Percentiles rank a stretch among this genome's conserved stretches.
Conservation (phyloP, 1,139 yeast genomes). For the Saccharomycopsis phalli region DNA sequence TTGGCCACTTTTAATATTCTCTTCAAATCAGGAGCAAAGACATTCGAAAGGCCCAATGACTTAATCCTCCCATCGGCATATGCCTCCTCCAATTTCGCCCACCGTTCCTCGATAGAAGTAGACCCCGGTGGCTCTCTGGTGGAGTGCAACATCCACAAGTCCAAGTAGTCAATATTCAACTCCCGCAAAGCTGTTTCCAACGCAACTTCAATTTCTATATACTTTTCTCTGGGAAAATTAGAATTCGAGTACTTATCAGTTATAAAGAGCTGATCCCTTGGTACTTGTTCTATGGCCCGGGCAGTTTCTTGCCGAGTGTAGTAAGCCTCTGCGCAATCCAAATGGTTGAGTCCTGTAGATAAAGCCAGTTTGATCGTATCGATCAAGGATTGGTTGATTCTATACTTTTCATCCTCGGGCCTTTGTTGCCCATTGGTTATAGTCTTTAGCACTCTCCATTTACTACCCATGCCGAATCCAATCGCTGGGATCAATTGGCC, state of each 20-base stretch:
- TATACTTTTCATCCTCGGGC: background rate
- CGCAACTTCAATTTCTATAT: conserved; percentile 23
- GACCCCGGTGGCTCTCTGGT: conserved; percentile 28
- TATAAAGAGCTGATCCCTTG: conserved; percentile 34
- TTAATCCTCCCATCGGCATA: conserved; percentile 28
- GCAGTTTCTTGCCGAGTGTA: conserved; percentile 48
- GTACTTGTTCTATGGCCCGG: conserved; percentile 28
- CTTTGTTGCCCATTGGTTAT: background rate
- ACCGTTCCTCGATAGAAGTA: conserved; percentile 28
- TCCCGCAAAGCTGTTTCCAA: conserved; percentile 31
- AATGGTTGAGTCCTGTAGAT: conserved; percentile 38
- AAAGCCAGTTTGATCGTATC: conserved; percentile 38
- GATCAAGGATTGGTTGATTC: conserved; percentile 25
- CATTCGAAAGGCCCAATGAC: conserved; percentile 44
- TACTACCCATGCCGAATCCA: conserved; percentile 52
- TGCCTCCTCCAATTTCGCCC: conserved; percentile 30
- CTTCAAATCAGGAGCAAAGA: conserved; percentile 32
- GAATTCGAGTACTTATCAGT: conserved; percentile 32
- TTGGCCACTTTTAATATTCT: conserved; percentile 29
- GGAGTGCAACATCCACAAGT: conserved; percentile 42
- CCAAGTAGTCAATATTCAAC: conserved; percentile 37
- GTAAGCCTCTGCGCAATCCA: conserved; percentile 51
- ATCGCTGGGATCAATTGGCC: conserved; percentile 31
- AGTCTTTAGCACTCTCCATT: conserved; percentile 31
- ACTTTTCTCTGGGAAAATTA: background rate